A percentile compares a stretch with the other conserved stretches of the same genome.
phyloP scores from a whole-genome alignment of 2,329 filamentous ascomycete species.

The Aotearoamyces nothofagi region DNA sequence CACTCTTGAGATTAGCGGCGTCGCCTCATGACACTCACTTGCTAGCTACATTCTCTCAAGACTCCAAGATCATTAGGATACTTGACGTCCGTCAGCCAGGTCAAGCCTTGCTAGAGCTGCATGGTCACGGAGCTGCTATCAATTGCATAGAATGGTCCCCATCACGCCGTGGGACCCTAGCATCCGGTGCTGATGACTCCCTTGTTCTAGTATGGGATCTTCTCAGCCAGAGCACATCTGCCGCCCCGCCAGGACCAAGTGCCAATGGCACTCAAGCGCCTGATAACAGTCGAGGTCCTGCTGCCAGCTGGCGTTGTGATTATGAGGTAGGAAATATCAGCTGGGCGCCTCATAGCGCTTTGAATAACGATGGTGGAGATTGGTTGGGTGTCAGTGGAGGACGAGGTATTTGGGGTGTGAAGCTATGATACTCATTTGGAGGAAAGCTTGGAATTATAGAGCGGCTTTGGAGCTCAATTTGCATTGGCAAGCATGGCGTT shows the following conservation, averaged over 20 bases:
- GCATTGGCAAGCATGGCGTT: no score
- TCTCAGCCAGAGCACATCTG: slow-evolving; percentile 36
- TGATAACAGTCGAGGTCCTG: slow-evolving; percentile 49
- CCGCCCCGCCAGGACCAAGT: slow-evolving; percentile 19
- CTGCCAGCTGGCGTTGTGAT: slow-evolving; percentile 71
- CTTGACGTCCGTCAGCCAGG: slow-evolving; percentile 93
- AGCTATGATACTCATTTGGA: no score
- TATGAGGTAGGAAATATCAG: slow-evolving; percentile 77
- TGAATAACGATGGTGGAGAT: slow-evolving; percentile 56
- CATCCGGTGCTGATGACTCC: slow-evolving; percentile 83
- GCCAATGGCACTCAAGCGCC: slow-evolving; percentile 33
- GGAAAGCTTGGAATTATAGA: no score
- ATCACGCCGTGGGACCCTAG: slow-evolving; percentile 69
- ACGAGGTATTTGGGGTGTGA: slow-evolving; percentile 59
- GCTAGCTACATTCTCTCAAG: slow-evolving; percentile 90
- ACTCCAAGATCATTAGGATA: slow-evolving; percentile 84
- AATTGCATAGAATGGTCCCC: slow-evolving; percentile 97
- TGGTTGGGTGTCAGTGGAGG: slow-evolving; percentile 77
- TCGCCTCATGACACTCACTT: slow-evolving; percentile 93
- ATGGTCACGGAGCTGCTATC: slow-evolving; percentile 70
- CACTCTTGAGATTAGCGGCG: slow-evolving; percentile 67
- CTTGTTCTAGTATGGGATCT: slow-evolving; percentile 91
- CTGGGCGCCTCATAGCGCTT: slow-evolving; percentile 61
- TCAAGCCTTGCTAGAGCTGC: slow-evolving; percentile 84
- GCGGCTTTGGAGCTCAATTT: no score